Evolutionary conservation across 129 eudicot species (phyloP).

Genomic region (Arctium lappa): DNA sequence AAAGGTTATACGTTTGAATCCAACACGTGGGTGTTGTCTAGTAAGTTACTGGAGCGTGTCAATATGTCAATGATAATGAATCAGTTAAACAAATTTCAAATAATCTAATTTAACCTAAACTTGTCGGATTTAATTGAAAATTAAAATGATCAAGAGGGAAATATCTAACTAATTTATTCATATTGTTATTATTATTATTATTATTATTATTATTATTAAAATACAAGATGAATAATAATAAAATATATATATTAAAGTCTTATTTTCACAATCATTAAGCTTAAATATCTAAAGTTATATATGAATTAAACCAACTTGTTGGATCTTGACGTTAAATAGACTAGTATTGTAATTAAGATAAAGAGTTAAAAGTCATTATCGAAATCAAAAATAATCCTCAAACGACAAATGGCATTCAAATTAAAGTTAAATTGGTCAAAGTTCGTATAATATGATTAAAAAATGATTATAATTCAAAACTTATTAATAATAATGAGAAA

Average conservation of each 20-base stretch:
- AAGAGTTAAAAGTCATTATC: conserved; percentile 8
- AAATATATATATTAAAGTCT: neutral
- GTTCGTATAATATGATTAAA: neutral
- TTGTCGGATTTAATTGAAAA: neutral
- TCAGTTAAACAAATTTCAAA: too few relatives aligned
- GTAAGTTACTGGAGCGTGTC: neutral
- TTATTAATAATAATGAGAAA: neutral
- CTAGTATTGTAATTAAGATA: neutral
- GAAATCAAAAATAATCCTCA: neutral
- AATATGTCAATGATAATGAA: too few relatives aligned
- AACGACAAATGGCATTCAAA: conserved; percentile 18
- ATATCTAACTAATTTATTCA: neutral
- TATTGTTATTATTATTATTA: too few relatives aligned
- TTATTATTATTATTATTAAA: neutral
- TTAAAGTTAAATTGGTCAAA: neutral
- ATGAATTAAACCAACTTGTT: neutral
- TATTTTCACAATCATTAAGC: neutral
- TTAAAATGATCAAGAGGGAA: neutral
- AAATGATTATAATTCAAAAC: neutral
- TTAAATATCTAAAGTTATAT: neutral
- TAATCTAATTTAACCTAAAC: too few relatives aligned
- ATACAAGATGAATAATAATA: neutral
- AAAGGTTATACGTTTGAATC: neutral
- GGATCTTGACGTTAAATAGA: neutral
- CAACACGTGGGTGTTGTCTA: too few relatives aligned